Conservation (phyloP, 2,329 filamentous ascomycete genomes). For the Apiospora phragmitis region DNA sequence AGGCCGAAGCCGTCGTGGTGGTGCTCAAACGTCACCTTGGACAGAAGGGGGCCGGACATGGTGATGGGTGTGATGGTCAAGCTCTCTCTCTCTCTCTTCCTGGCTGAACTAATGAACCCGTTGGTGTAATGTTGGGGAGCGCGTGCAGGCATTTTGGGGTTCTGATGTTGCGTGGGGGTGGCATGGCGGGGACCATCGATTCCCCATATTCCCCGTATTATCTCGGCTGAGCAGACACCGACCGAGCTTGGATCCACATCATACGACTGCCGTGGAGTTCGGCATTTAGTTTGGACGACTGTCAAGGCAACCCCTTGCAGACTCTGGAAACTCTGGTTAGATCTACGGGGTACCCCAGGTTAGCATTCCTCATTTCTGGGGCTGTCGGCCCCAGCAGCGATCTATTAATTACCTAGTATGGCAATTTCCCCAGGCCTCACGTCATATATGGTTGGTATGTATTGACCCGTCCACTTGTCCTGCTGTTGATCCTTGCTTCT, state of each 20-base stretch:
- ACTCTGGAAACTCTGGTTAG: neutral
- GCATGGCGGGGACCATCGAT: neutral
- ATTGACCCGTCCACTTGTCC: neutral
- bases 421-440: neutral
- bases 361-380: neutral
- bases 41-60: neutral
- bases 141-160: neutral
- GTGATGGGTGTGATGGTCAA: neutral
- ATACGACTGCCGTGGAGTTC: neutral
- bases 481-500: neutral
- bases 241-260: neutral
- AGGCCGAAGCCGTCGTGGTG: conserved; percentile 44
- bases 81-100: too few relatives aligned
- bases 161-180: neutral
- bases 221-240: neutral
- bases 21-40: conserved; percentile 19
- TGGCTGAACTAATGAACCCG: neutral
- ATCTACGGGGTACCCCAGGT: neutral
- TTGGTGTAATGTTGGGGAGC: neutral
- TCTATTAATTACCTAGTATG: neutral
- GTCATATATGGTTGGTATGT: neutral
- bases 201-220: neutral
- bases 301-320: neutral
- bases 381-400: neutral
- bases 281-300: neutral